Base-by-base conservation (phyloP, 1,284 basidiomycete species). In the Austroboletus novae-zelandiae region DNA sequence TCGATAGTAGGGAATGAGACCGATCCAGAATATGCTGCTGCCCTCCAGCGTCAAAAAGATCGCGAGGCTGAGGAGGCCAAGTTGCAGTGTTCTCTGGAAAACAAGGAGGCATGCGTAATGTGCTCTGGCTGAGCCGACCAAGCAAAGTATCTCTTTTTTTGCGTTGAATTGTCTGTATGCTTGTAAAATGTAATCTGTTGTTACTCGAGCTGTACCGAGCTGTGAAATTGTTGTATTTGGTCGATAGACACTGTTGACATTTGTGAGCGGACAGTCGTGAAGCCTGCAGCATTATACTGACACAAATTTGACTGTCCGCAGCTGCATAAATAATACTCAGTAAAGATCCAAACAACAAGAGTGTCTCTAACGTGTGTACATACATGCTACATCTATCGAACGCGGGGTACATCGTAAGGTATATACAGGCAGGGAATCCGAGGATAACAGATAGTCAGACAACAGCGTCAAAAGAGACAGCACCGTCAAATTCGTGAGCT, bases 81-180 rank as follows among this genome's bases (percentile, higher is more conserved):
- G 71, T 69, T 96, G 49, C 68, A 80, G 62, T 96, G 94, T 66
- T 91, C 88, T 44, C 56, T 96, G 35, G 91, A 94, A 70, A 96
- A 96, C 71, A 91, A 91, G 74, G 89, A 91, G 50, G 89, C 86
- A 2, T 91, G 89, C 61, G 60, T 91, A 64, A 91, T 91, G 89
- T 91, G 89, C 71, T 91, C 89, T 55, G 86, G 84, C 50, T 89
- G 68, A 80, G 31, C 17, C 31, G 40, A n/a, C 18, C 17, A 20
- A 40, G 25, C 34, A 8, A 45, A 47, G 39, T 14, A 17, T 40
- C 15, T 31, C 20, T 11, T 40, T 51, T 27, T 53, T 36, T 48
- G 45, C 39, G 48, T 50, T 53, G 31, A 37, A 49, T 58, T 4
- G 47, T 45, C 36, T 53, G 41, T 52, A 48, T 43, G 40, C 40